These are phyloP conservation scores for Alternaria metachromatica DNA, from an alignment of 2,329 filamentous ascomycete species.

Conservation along the genomic window DNA sequence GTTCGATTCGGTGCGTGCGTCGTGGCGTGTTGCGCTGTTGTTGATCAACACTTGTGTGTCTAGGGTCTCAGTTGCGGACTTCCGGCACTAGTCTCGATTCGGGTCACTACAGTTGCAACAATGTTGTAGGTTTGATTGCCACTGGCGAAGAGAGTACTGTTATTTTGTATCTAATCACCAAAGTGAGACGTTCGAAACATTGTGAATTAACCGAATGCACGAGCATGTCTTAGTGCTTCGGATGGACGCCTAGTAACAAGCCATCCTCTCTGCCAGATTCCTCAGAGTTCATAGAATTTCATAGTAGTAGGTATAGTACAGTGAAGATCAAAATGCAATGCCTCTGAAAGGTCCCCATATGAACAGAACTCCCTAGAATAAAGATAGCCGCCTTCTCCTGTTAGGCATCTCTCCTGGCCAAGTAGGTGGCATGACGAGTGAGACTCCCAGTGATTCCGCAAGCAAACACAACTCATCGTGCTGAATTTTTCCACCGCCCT, in stretches of 20 bases:
- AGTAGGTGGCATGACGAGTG: not conserved
- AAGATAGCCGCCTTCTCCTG: slow-evolving; percentile 5
- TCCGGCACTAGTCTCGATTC: slow-evolving; percentile 20
- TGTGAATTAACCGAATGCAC: not conserved
- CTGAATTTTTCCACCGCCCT: not conserved
- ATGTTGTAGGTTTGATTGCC: not conserved
- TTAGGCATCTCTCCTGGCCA: not conserved
- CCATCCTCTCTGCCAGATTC: not conserved
- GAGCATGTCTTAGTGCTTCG: not conserved
- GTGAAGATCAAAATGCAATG: not conserved
- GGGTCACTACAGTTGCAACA: not conserved
- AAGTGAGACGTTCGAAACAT: not conserved
- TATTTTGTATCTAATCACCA: not conserved
- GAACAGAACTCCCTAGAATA: not conserved
- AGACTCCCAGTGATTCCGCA: not conserved
- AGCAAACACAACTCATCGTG: slow-evolving; percentile 14
- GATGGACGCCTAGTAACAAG: not conserved
- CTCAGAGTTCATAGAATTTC: not conserved
- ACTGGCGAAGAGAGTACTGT: not conserved
- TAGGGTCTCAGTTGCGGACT: slow-evolving; percentile 18
- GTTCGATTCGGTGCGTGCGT: slow-evolving; percentile 1
- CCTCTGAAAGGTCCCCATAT: not conserved
- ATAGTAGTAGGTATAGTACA: not conserved
- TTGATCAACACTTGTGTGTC: slow-evolving; percentile 21
- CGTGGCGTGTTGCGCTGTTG: slow-evolving; percentile 18